Base-by-base conservation (phyloP, 371 early-diverging fungal genomes). In the Actinomortierella ambigua region DNA sequence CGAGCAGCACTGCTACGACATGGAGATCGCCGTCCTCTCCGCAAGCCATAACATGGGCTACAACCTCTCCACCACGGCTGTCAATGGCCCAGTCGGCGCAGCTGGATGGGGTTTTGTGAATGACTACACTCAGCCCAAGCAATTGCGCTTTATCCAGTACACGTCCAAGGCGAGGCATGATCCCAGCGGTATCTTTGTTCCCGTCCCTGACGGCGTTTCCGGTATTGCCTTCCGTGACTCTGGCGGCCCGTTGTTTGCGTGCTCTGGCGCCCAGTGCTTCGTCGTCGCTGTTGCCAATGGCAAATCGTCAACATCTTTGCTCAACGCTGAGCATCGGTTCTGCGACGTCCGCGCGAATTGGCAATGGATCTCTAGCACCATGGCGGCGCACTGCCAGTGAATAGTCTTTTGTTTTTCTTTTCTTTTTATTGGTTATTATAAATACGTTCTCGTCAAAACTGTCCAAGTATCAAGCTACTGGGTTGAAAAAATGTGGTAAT, bases 171-270 rank as follows among this genome's bases (percentile, higher is more conserved):
- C 50, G 20, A 55, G 27, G 20, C 1, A 40, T 27, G n/a, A 34
- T 23, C 22, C 43, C 3, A 22, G 22, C 2, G 53, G 59, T 1
- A 52, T 59, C 22, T 17, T 44, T 29, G 59, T 59, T 6, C 44
- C 59, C 15, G 52, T 52, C 7, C n/a, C 52, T 8, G 59, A 59
- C 24, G 47, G 59, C 18, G 59, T 29, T 44, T 52, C 59, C 15
- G 59, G 59, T 14, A 34, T 52, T 3, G 24, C 53, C 20, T 59
- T 59, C 44, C 59, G 52, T 51, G 59, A 59, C 23, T 59, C 59
- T 2, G 59, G 59, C 24, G 59, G 59, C 3, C 59, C 59, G 1
- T 29, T 59, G 43, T 59, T 59, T 46, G 23, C 29, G n/a, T 59
- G 59, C 34, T 8, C 6, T 7, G 59, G 53, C 5, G 34, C 14